Percentiles rank a stretch among this genome's conserved stretches.
These are phyloP conservation scores for Citeromyces nyonsensis DNA, from an alignment of 805 yeast genomes.

Conservation along the genomic window DNA sequence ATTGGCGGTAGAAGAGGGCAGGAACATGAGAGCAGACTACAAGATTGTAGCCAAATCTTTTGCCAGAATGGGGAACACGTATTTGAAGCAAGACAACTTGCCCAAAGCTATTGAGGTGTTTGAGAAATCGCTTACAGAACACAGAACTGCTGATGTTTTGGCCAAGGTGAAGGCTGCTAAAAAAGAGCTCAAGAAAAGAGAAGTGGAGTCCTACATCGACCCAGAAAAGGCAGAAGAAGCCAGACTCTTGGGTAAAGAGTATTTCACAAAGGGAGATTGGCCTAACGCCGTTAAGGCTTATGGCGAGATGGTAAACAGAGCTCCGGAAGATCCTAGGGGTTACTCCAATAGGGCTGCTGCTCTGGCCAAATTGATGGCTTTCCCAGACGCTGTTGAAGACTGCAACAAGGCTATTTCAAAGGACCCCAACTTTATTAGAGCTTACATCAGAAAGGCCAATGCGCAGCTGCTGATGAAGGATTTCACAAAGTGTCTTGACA, in stretches of 20 bases:
- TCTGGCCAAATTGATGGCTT: slow-evolving; percentile 82
- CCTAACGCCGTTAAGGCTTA: slow-evolving; percentile 91
- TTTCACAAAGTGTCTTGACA: slow-evolving; percentile 66
- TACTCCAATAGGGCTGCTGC: slow-evolving; percentile 98
- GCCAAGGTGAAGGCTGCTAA: slow-evolving; percentile 79
- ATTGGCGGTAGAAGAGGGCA: slow-evolving; percentile 77
- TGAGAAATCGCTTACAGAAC: slow-evolving; percentile 90
- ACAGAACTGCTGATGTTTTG: slow-evolving; percentile 87
- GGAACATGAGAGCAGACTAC: slow-evolving; percentile 84
- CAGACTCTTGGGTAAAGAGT: slow-evolving; percentile 81
- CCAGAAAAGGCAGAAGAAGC: slow-evolving; percentile 94
- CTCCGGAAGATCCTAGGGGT: slow-evolving; percentile 94
- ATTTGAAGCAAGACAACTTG: slow-evolving; percentile 61
- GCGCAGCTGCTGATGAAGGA: slow-evolving; percentile 88
- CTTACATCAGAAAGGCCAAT: slow-evolving; percentile 91
- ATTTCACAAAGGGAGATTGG: slow-evolving; percentile 86
- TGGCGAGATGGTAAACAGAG: slow-evolving; percentile 90
- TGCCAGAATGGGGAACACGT: slow-evolving; percentile 78
- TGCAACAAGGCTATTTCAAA: slow-evolving; percentile 79
- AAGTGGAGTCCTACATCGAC: slow-evolving; percentile 65
- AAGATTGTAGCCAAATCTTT: slow-evolving; percentile 84
- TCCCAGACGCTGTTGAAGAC: slow-evolving; percentile 92
- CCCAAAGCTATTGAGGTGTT: slow-evolving; percentile 61
- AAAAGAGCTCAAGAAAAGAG: slow-evolving; percentile 67
- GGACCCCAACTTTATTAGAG: slow-evolving; percentile 85